A percentile compares a stretch with the other conserved stretches of the same genome.
phyloP scores from a whole-genome alignment of 2,329 filamentous ascomycete species.

The Cadophora malorum region DNA sequence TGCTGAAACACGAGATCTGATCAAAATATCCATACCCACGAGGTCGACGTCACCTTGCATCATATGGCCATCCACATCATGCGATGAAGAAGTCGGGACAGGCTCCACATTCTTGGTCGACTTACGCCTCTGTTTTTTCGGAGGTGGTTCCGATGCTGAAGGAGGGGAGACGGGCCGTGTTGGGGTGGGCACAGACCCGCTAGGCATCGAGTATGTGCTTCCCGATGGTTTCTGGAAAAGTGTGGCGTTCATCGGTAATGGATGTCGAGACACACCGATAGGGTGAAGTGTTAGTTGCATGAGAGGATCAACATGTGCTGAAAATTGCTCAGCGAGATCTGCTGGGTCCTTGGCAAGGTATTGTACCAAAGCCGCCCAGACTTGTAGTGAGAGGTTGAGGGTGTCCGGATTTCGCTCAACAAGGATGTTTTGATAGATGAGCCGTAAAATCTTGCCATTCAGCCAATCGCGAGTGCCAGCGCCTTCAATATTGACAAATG shows the following conservation, averaged over 20 bases:
- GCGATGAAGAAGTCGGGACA: conserved; percentile 68
- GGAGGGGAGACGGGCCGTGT: conserved; percentile 49
- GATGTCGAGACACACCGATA: conserved; percentile 88
- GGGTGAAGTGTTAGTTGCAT: conserved; percentile 87
- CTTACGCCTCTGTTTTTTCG: conserved; percentile 79
- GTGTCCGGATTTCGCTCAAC: conserved; percentile 90
- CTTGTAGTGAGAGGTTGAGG: conserved; percentile 80
- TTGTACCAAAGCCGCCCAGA: conserved; percentile 82
- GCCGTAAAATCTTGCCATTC: conserved; percentile 82
- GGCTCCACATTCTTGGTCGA: conserved; percentile 81
- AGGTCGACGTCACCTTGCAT: conserved; percentile 96
- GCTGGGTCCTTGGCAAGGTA: conserved; percentile 67
- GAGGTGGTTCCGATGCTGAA: conserved; percentile 64
- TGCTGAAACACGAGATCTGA: conserved; percentile 87
- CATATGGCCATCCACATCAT: conserved; percentile 98
- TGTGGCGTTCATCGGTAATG: conserved; percentile 87
- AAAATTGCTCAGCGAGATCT: conserved; percentile 75
- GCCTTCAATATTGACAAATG: conserved; percentile 86
- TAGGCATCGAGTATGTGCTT: conserved; percentile 71
- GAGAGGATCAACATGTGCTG: conserved; percentile 77
- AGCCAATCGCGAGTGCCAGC: conserved; percentile 87
- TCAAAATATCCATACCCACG: conserved; percentile 85
- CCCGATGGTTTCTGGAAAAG: conserved; percentile 95
- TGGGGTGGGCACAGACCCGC: conserved; percentile 53
- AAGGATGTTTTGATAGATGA: conserved; percentile 94